These are phyloP conservation scores for Ramularia endophylla DNA, from an alignment of 2,329 filamentous ascomycete genomes.

Conservation along the genomic window DNA sequence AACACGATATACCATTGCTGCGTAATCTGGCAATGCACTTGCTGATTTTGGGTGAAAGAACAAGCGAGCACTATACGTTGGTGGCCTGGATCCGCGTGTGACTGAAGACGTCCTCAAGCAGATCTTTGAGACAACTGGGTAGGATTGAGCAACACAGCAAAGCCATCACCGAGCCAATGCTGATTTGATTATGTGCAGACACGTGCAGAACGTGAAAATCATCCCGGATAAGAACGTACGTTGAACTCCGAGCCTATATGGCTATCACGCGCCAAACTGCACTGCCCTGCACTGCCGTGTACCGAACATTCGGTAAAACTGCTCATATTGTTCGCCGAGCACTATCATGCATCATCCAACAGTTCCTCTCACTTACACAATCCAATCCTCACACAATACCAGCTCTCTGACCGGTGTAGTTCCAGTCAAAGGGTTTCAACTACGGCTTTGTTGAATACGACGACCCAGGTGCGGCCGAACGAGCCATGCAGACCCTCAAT, in stretches of 20 bases:
- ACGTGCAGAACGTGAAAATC: constrained; percentile 98
- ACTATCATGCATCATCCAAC: not conserved
- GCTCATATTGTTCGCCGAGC: too few relatives aligned
- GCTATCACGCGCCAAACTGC: constrained; percentile 9
- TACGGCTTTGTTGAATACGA: constrained; percentile 99
- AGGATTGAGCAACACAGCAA: too few relatives aligned
- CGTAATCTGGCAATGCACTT: too few relatives aligned
- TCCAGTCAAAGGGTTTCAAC: constrained; percentile 90
- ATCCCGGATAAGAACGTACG: constrained; percentile 99
- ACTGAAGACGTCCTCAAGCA: constrained; percentile 57
- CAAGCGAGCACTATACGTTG: constrained; percentile 95
- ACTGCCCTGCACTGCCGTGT: constrained; percentile 8
- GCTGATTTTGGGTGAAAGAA: constrained; percentile 43
- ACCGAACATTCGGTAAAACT: too few relatives aligned
- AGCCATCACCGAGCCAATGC: too few relatives aligned
- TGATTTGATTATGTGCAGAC: constrained; percentile 30
- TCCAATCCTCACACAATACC: not conserved
- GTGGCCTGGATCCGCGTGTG: constrained; percentile 72
- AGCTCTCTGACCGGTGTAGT: constrained; percentile 25
- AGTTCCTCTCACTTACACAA: constrained; percentile 2
- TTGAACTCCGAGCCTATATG: constrained; percentile 24
- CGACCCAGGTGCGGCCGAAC: constrained; percentile 90
- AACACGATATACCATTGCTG: too few relatives aligned
- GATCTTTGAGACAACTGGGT: constrained; percentile 86
- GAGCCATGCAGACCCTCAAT: constrained; percentile 95